These are phyloP conservation scores for Pleoardoris graminearum DNA, from an alignment of 2,329 filamentous ascomycete genomes.

Conservation along the genomic window DNA sequence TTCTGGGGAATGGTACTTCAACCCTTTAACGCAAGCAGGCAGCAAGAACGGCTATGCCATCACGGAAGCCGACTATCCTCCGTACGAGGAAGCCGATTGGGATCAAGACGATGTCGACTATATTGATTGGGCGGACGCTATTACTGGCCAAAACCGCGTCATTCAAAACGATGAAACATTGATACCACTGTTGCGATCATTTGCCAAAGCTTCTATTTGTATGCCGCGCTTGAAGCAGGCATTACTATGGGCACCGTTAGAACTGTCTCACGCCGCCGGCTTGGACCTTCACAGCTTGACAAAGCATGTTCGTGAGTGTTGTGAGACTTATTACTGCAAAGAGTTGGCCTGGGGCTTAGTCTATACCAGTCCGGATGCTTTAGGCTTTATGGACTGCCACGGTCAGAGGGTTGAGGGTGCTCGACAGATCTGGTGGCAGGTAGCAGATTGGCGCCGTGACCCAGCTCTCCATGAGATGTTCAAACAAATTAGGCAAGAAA, in stretches of 20 bases:
- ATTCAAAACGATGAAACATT: slow-evolving; percentile 4
- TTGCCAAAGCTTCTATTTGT: not conserved
- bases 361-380: not conserved
- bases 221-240: slow-evolving; percentile 6
- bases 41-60: not conserved
- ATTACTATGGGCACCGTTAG: slow-evolving; percentile 2
- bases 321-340: not conserved
- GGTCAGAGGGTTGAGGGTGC: not conserved
- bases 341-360: slow-evolving; percentile 1
- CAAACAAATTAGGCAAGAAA: not conserved
- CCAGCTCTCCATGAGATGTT: not conserved
- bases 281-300: too few relatives aligned
- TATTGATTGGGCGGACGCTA: not conserved
- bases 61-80: not conserved
- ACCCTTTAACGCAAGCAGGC: not conserved
- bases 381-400: not conserved
- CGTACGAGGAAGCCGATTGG: not conserved
- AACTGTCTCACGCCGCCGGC: too few relatives aligned
- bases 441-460: slow-evolving; percentile 7
- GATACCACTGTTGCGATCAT: not conserved
- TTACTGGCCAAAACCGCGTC: not conserved
- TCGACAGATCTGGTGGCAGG: slow-evolving; percentile 5
- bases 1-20: slow-evolving; percentile 9
- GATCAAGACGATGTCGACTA: not conserved
- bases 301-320: not conserved